Percentiles rank a stretch among this genome's conserved stretches.
Conservation (phyloP, 768 basidiomycete species). For the Strobilomyces dryophilus region DNA sequence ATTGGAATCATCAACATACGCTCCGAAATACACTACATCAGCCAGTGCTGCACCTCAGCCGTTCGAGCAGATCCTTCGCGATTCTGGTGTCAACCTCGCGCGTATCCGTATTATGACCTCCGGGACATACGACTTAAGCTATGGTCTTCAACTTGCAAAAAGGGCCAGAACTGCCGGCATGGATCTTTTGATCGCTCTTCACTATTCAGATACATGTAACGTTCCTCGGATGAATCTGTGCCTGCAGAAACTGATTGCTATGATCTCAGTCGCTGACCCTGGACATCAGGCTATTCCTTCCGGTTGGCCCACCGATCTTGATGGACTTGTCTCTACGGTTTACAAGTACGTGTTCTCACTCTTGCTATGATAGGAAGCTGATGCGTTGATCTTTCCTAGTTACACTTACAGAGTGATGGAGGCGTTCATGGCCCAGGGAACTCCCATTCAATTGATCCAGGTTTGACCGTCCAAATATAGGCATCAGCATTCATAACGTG, state of each 20-base stretch:
- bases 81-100: constrained; percentile 12
- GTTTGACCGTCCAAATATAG: background rate
- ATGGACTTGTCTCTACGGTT: constrained; percentile 4
- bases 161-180: constrained; percentile 12
- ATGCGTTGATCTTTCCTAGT: background rate
- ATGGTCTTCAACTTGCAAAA: constrained; percentile 10
- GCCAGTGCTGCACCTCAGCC: background rate
- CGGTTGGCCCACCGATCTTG: constrained; percentile 12
- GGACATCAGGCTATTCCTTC: constrained; percentile 8
- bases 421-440: constrained; percentile 7
- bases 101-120: constrained; percentile 12
- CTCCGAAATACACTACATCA: background rate
- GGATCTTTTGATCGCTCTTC: constrained; percentile 9
- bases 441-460: constrained; percentile 10
- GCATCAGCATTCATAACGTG: background rate
- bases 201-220: constrained; percentile 12
- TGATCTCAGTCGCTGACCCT: constrained; percentile 10
- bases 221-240: background rate
- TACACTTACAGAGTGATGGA: constrained; percentile 6
- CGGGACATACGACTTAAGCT: constrained; percentile 8
- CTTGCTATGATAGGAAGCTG: background rate
- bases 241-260: background rate
- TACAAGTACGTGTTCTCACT: constrained; percentile 3
- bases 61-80: constrained; percentile 6
- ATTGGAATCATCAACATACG: constrained; percentile 5